A percentile compares a stretch with the other conserved stretches of the same genome.
Evolutionary conservation across 1,284 basidiomycete genomes (phyloP).

Genomic region (Rhodofomes roseus): DNA sequence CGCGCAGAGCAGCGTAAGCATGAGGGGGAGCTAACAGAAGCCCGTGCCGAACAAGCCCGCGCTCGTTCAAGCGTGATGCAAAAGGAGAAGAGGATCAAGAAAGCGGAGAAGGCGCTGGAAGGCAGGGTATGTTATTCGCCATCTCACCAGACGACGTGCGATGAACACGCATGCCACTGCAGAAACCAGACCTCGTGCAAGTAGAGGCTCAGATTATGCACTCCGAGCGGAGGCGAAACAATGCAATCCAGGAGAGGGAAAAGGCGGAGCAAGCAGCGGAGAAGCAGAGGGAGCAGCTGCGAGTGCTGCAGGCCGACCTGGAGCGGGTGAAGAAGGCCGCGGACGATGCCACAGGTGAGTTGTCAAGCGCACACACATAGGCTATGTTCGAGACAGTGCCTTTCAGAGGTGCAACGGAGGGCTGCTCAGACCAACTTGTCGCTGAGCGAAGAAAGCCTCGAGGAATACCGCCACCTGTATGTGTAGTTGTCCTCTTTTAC

Average conservation of each 20-base stretch:
- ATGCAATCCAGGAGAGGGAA: slow-evolving; percentile 61
- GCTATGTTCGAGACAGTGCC: not conserved
- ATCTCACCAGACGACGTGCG: not conserved
- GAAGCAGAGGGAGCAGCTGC: slow-evolving; percentile 61
- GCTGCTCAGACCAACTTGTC: slow-evolving; percentile 74
- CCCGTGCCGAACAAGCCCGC: slow-evolving; percentile 78
- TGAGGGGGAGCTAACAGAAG: slow-evolving; percentile 71
- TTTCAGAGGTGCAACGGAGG: slow-evolving; percentile 69
- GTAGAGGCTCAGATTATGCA: slow-evolving; percentile 88
- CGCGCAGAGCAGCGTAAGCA: slow-evolving; percentile 66
- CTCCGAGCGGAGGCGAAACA: slow-evolving; percentile 72
- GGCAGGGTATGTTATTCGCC: slow-evolving; percentile 52
- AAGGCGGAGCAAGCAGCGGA: slow-evolving; percentile 69
- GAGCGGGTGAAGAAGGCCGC: slow-evolving; percentile 67
- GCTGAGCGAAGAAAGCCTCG: slow-evolving; percentile 79
- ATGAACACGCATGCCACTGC: not conserved
- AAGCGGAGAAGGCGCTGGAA: slow-evolving; percentile 32
- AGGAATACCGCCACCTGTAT: slow-evolving; percentile 85
- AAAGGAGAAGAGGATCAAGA: slow-evolving; percentile 31
- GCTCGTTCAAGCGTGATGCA: slow-evolving; percentile 49
- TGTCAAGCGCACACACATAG: not conserved
- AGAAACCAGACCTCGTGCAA: slow-evolving; percentile 81
- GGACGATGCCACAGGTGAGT: slow-evolving; percentile 71
- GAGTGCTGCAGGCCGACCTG: slow-evolving; percentile 61
- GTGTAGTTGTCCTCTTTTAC: slow-evolving; percentile 21